Percentiles rank a stretch among this genome's conserved stretches.
Evolutionary conservation across 106 monocot species (phyloP).

Genomic region (Apostasia shenzhenica): DNA sequence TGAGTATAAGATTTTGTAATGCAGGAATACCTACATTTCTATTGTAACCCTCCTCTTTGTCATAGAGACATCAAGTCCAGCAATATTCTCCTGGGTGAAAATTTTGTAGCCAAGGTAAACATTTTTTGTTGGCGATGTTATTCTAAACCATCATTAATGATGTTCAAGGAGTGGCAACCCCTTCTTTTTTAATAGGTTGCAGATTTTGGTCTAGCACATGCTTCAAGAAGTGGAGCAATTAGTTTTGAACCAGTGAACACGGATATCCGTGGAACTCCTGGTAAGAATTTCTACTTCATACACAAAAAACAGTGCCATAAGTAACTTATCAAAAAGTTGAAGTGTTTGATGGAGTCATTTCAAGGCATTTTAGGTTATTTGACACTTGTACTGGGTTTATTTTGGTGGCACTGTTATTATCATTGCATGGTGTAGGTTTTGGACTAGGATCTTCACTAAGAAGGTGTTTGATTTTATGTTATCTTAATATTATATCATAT

Average conservation of each 20-base stretch:
- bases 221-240: slow-evolving; percentile 67
- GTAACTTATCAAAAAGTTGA: too few species aligned
- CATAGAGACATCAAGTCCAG: slow-evolving; percentile 92
- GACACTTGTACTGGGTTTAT: too few species aligned
- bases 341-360: too few species aligned
- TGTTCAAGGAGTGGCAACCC: not conserved
- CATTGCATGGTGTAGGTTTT: too few species aligned
- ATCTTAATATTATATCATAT: too few species aligned
- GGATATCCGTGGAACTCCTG: slow-evolving; percentile 84
- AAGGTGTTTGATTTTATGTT: too few species aligned
- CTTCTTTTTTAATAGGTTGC: slow-evolving; percentile 48
- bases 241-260: slow-evolving; percentile 78
- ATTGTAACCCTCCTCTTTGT: slow-evolving; percentile 91
- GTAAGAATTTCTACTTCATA: slow-evolving; percentile 9
- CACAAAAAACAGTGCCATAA: too few species aligned
- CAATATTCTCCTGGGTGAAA: slow-evolving; percentile 85
- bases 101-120: slow-evolving; percentile 84
- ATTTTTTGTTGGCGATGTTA: not conserved
- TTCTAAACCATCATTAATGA: not conserved
- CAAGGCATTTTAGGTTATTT: too few species aligned
- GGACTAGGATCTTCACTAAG: too few species aligned
- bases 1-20: not conserved
- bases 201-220: slow-evolving; percentile 88
- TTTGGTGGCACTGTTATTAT: too few species aligned
- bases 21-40: slow-evolving; percentile 98